Base-by-base conservation (phyloP, 768 basidiomycete species). In the Guyanaporus albipodus region DNA sequence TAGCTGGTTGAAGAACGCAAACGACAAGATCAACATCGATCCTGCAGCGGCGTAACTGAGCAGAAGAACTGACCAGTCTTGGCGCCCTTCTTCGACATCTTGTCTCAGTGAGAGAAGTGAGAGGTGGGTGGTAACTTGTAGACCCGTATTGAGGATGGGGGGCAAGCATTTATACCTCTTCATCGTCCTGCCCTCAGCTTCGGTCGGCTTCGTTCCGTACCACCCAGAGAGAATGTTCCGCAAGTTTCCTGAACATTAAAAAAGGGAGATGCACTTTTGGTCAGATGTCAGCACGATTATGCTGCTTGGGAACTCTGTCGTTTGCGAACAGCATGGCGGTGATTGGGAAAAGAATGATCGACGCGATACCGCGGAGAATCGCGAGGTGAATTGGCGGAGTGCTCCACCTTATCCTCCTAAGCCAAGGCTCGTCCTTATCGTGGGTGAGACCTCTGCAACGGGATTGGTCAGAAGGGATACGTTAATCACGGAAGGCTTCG, bases 131-230 rank as follows among this genome's bases (percentile, higher is more conserved):
- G 28, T 38, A 31, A 36, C 8, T 36, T 36, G 42, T 18, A 17
- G 34, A 28, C 31, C 10, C 12, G 4, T 15, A 33, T 23, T 40
- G 26, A 27, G 38, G 38, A 38, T 24, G 22, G 46, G 40, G n/a
- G 38, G 7, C 46, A 44, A 11, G 29, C 6, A n/a, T 61, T 66
- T 64, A 64, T 64, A 49, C 27, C 44, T 29, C 21, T 41, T 39
- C 44, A 33, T 47, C 24, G 53, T 42, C 59, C 62, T 64, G 64
- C 64, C 64, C 64, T 66, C 49, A 58, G 48, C 50, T 48, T 51
- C 49, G 61, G 52, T 53, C 39, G 38, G 44, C 26, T 24, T 37
- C 52, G 61, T 50, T 54, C 44, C 55, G 41, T 40, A 42, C 29
- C 39, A 35, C 46, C 47, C 11, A 42, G 31, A 36, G 32, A 24